A percentile compares a stretch with the other conserved stretches of the same genome.
These are phyloP conservation scores for Emergomyces orientalis DNA, from an alignment of 2,329 filamentous ascomycete genomes.

Conservation along the genomic window DNA sequence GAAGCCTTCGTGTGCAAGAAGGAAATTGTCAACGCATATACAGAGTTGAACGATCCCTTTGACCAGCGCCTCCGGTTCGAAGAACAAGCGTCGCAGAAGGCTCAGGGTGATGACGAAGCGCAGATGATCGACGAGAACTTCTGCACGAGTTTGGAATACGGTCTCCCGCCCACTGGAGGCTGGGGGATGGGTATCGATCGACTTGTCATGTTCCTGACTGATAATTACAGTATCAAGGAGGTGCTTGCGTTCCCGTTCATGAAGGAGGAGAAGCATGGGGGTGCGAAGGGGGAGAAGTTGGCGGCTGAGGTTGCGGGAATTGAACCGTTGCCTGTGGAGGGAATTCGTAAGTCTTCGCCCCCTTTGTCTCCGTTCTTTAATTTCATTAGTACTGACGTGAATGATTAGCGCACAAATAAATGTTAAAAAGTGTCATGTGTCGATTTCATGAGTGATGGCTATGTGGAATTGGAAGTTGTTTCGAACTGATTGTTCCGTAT, in stretches of 20 bases:
- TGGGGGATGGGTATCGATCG: conserved; percentile 96
- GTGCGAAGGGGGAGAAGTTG: conserved; percentile 33
- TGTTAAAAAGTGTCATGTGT: background rate
- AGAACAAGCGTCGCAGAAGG: conserved; percentile 93
- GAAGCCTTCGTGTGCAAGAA: conserved; percentile 96
- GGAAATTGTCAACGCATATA: conserved; percentile 95
- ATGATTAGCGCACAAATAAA: conserved; percentile 14
- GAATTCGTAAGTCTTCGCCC: conserved; percentile 40
- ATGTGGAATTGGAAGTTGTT: background rate
- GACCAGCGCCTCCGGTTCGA: conserved; percentile 87
- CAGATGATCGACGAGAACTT: conserved; percentile 96
- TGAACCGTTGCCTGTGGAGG: conserved; percentile 51
- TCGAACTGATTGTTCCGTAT: background rate
- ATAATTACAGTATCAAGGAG: conserved; percentile 94
- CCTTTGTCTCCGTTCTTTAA: background rate
- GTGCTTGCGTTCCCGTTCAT: conserved; percentile 96
- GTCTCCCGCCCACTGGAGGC: conserved; percentile 84
- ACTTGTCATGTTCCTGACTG: conserved; percentile 88
- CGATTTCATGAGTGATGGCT: background rate
- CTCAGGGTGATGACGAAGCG: conserved; percentile 91
- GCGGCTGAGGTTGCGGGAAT: conserved; percentile 57
- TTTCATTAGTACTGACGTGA: background rate
- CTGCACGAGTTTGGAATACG: conserved; percentile 79
- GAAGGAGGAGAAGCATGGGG: conserved; percentile 65
- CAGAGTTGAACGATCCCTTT: conserved; percentile 94